Evolutionary conservation across 495 filamentous ascomycete species (phyloP), one percentile per base, ranked within the genome.

Genomic region (Talaromyces thailandensis): DNA sequence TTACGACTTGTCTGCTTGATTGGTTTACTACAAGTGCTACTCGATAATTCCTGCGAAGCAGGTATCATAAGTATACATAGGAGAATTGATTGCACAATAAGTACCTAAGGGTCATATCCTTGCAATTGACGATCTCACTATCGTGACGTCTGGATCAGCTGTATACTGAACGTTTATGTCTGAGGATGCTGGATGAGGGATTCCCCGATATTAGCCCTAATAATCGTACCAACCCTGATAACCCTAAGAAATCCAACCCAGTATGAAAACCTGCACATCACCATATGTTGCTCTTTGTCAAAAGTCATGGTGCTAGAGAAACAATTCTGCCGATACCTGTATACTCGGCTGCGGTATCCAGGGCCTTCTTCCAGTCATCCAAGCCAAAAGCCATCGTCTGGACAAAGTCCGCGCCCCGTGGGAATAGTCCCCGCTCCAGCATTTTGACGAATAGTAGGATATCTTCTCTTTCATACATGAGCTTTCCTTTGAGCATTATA

Each of bases 401-500:
- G 37, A 61, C 59, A 18, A 61, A 51, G 1, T 61, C 24, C 26
- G 14, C 2, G n/a, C 45, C 59, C 4, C 25, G 40, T 4, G 59
- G 59, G 43, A 52, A 61, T 28, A 61, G 21, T 18, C 59, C 59
- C 11, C 23, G 23, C 9, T 61, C 59, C 43, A 61, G 18, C 59
- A 61, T 61, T 28, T 61, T 61, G 37, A 61, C 43, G 6, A 61
- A 51, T 7, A 28, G 58, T 4, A 67, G n/a, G 12, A 71, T 69
- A 29, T 69, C 70, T 18, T 73, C 68, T 9, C 71, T 66, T 45
- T 71, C 61, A 58, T 71, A 73, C 77, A 80, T 80, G 52, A 73
- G 64, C 58, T 75, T 74, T 21, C 75, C 77, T 25, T 71, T 73
- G 3, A 78, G 31, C 7, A 67, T 63, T 12, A 76, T 67, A 52